These are phyloP conservation scores for Theobroma grandiflorum DNA, from an alignment of 441 rosid species.

Conservation along the genomic window DNA sequence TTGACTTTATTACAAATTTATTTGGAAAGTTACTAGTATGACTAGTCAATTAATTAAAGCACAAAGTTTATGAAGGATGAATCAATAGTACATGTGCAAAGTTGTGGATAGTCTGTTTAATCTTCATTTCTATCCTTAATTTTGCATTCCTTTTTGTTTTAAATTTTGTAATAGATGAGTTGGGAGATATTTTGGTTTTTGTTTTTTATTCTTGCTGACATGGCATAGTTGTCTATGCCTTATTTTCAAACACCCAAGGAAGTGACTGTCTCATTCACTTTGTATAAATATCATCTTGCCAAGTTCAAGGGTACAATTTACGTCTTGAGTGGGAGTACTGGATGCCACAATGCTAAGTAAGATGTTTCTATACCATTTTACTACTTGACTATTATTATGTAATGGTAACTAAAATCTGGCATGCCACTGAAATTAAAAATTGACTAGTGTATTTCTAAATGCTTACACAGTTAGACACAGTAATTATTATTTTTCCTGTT, in stretches of 20 bases:
- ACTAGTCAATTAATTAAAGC: background rate
- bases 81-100: background rate
- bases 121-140: background rate
- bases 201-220: background rate
- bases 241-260: background rate
- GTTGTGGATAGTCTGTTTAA: background rate
- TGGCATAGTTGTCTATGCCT: background rate
- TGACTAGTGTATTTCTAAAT: background rate
- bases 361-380: background rate
- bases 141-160: background rate
- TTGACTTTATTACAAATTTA: background rate
- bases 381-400: background rate
- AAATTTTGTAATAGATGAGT: slow-evolving; percentile 14
- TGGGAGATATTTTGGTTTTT: background rate
- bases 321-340: background rate
- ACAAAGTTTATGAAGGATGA: background rate
- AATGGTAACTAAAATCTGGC: background rate
- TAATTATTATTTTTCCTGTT: background rate
- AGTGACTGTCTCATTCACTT: background rate
- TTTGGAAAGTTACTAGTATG: background rate
- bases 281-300: background rate
- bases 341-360: slow-evolving; percentile 6
- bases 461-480: background rate
- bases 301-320: background rate
- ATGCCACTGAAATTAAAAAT: background rate